Evolutionary conservation across 768 basidiomycete species (phyloP).

Genomic region (Wakefieldia striispora): DNA sequence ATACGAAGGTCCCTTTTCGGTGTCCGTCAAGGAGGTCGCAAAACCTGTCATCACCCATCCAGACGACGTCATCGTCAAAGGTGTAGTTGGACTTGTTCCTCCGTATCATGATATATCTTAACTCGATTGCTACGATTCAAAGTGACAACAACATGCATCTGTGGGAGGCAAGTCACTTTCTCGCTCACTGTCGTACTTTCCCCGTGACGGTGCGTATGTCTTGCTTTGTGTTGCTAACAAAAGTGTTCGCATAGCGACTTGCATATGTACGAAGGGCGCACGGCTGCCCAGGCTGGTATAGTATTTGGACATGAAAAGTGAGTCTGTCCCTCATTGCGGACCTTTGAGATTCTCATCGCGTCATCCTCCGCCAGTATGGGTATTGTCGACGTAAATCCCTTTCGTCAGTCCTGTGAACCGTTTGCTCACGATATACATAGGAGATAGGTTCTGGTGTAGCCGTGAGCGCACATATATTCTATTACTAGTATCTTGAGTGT

Average conservation of each 20-base stretch:
- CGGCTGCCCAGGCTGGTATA: constrained; percentile 1
- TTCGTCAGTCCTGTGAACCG: too few species aligned
- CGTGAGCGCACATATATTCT: background rate
- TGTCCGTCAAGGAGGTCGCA: constrained; percentile 2
- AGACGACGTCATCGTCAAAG: constrained; percentile 6
- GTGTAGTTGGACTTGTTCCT: background rate
- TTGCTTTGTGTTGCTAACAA: too few species aligned
- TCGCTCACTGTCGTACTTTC: too few species aligned
- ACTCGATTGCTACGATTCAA: background rate
- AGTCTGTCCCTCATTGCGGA: background rate
- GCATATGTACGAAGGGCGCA: constrained; percentile 4
- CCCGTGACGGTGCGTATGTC: too few species aligned
- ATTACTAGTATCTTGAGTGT: background rate
- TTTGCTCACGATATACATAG: background rate
- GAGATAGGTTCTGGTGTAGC: constrained; percentile 2
- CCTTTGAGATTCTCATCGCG: background rate
- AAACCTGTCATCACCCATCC: constrained; percentile 4
- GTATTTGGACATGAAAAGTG: constrained; percentile 9
- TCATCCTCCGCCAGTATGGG: background rate
- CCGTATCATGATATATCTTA: background rate
- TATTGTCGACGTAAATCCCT: background rate
- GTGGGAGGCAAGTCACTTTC: background rate
- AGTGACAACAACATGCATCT: constrained; percentile 10
- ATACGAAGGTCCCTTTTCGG: constrained; percentile 2
- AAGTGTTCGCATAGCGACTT: background rate